phyloP scores from a whole-genome alignment of 2,329 filamentous ascomycete genomes.

The Myrmaecium sp. region DNA sequence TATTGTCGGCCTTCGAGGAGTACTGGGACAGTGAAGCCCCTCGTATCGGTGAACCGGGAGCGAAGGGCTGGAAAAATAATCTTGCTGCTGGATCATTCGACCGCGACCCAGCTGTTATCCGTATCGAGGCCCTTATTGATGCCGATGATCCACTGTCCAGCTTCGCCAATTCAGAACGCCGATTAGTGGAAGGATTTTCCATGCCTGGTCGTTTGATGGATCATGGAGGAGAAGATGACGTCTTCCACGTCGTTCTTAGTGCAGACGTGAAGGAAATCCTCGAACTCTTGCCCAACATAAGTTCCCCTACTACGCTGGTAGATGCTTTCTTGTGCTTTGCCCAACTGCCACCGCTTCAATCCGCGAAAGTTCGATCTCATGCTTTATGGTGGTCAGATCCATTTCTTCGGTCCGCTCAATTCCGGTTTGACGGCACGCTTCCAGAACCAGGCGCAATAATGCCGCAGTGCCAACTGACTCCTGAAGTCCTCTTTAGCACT shows the following conservation, averaged over 20 bases:
- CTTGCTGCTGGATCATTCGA: slow-evolving; percentile 9
- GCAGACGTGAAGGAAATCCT: slow-evolving; percentile 55
- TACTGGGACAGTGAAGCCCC: slow-evolving; percentile 82
- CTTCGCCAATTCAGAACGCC: slow-evolving; percentile 34
- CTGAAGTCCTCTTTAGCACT: slow-evolving; percentile 5
- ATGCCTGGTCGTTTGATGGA: slow-evolving; percentile 61
- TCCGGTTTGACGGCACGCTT: too few relatives aligned
- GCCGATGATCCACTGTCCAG: slow-evolving; percentile 9
- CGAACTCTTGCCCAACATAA: slow-evolving; percentile 21
- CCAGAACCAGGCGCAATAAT: too few relatives aligned
- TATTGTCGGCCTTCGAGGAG: slow-evolving; percentile 35
- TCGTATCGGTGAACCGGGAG: slow-evolving; percentile 56
- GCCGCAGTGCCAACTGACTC: slow-evolving; percentile 3
- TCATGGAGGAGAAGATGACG: slow-evolving; percentile 59
- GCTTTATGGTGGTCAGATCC: slow-evolving; percentile 32
- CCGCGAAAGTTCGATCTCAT: slow-evolving; percentile 9
- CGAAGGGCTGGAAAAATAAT: slow-evolving; percentile 53
- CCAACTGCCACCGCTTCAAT: slow-evolving; percentile 33
- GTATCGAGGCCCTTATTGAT: slow-evolving; percentile 5
- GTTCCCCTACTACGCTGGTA: slow-evolving; percentile 34
- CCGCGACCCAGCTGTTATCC: slow-evolving; percentile 1
- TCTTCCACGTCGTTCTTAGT: slow-evolving; percentile 66
- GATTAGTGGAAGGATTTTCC: slow-evolving; percentile 29
- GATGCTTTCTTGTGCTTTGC: slow-evolving; percentile 43
- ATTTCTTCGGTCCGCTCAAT: slow-evolving; percentile 28